Base-by-base conservation (phyloP, 768 basidiomycete species). In the Gymnopilus dilepis region DNA sequence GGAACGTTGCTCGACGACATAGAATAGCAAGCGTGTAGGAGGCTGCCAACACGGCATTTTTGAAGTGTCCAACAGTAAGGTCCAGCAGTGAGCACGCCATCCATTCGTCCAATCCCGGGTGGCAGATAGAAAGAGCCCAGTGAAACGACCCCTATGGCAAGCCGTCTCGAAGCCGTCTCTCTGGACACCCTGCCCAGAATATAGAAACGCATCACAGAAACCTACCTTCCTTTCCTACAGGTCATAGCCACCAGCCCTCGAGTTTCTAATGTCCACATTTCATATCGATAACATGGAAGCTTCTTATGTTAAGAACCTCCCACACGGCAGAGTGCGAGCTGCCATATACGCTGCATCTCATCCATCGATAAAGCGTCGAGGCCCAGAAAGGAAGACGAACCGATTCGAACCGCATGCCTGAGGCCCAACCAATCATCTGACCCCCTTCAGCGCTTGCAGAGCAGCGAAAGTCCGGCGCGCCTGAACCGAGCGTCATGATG, bases 291-390 rank as follows among this genome's bases (percentile, higher is more conserved):
- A 59, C 37, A 41, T 51, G 4, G 42, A 33, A 33, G 37, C 60
- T 61, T 61, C 60, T 55, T 56, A 40, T 56, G 60, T 42, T 31
- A 59, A 59, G 51, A 33, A 30, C 21, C 34, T 48, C 57, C 45
- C 57, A 45, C 57, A 51, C 33, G 15, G 57, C 47, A 50, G 13
- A 50, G 47, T 11, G 47, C 15, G 17, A 38, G 37, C 57, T 64
- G 38, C 63, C 52, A 47, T 58, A 50, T 55, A 47, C 38, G 34
- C 56, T 52, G 52, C 43, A 61, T 50, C 47, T 57, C 41, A 48
- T 45, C 59, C 63, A 64, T 64, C 63, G 63, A 64, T 64, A 64
- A 64, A 54, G 42, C 48, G 41, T 30, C 50, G 55, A 43, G 26
- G 33, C 54, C 50, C 50, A 28, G 31, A 45, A 57, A 53, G 34